Evolutionary conservation across 2,329 filamentous ascomycete species (phyloP).

Genomic region (Sarocladium oryzae): DNA sequence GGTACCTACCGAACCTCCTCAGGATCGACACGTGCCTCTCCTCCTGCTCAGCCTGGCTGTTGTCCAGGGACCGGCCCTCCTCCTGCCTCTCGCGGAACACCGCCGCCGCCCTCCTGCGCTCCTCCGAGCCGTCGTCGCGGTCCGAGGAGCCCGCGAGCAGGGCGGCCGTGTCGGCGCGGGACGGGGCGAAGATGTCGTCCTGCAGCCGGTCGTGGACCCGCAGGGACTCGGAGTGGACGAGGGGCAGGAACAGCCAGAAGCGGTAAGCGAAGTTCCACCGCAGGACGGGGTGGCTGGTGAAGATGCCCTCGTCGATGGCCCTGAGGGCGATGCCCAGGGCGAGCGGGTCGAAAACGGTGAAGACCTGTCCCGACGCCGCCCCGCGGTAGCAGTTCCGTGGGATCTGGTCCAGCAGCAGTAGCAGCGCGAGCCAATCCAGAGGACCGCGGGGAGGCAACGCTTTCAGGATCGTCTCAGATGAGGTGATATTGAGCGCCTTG

Average conservation of each 20-base stretch:
- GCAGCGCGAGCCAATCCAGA: slow-evolving; percentile 38
- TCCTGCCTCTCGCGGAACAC: slow-evolving; percentile 21
- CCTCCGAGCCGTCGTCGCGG: not conserved
- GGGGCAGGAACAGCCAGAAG: slow-evolving; percentile 53
- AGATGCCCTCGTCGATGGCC: slow-evolving; percentile 22
- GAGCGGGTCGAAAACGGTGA: slow-evolving; percentile 50
- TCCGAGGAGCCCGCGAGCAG: slow-evolving; percentile 20
- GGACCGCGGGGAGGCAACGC: slow-evolving; percentile 20
- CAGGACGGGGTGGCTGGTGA: slow-evolving; percentile 14
- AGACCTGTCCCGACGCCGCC: slow-evolving; percentile 35
- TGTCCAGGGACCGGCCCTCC: slow-evolving; percentile 18
- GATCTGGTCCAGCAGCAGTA: slow-evolving; percentile 57
- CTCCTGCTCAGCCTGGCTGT: slow-evolving; percentile 26
- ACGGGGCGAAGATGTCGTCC: not conserved
- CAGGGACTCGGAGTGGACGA: slow-evolving; percentile 52
- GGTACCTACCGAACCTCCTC: slow-evolving; percentile 50
- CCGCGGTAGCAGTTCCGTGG: slow-evolving; percentile 55
- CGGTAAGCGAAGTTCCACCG: slow-evolving; percentile 33
- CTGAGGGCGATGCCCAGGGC: slow-evolving; percentile 34
- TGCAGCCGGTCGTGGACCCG: slow-evolving; percentile 31
- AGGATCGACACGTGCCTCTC: slow-evolving; percentile 44
- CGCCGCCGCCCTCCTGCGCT: slow-evolving; percentile 19
- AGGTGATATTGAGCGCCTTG: slow-evolving; percentile 18
- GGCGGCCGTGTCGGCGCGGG: slow-evolving; percentile 25
- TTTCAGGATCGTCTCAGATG: slow-evolving; percentile 23